Evolutionary conservation across 2,329 filamentous ascomycete genomes (phyloP).

Genomic region (Polychaeton citri): DNA sequence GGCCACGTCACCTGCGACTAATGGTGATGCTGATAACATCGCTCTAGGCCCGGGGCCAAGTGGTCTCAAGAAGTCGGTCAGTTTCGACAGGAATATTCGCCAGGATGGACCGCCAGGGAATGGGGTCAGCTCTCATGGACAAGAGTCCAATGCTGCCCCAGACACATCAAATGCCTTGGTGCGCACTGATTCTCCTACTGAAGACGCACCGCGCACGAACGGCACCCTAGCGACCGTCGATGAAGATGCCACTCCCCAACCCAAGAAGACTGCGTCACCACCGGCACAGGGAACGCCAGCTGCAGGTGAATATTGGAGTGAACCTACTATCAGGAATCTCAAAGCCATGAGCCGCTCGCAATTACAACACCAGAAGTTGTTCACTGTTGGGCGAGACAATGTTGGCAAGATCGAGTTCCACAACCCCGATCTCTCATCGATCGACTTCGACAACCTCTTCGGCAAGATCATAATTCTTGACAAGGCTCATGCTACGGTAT

Average conservation of each 20-base stretch:
- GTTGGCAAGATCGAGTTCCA: constrained; percentile 75
- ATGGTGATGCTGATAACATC: constrained; percentile 18
- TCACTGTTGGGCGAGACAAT: constrained; percentile 70
- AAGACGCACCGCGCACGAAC: not conserved
- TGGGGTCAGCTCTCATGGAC: no score
- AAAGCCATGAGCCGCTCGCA: constrained; percentile 67
- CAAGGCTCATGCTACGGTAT: constrained; percentile 75
- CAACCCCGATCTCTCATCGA: constrained; percentile 65
- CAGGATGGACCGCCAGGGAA: not conserved
- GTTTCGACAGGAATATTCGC: constrained; percentile 41
- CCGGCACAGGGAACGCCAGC: not conserved
- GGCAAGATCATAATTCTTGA: constrained; percentile 63
- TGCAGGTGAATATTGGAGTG: constrained; percentile 77
- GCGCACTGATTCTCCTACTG: constrained; percentile 10
- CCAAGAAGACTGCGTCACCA: constrained; percentile 2
- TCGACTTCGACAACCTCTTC: constrained; percentile 69
- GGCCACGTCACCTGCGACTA: constrained; percentile 7
- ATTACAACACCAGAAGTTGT: constrained; percentile 57
- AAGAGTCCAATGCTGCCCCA: constrained; percentile 20
- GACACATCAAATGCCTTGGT: constrained; percentile 14
- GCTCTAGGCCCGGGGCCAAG: constrained; percentile 32
- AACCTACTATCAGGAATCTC: constrained; percentile 61
- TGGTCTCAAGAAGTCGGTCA: constrained; percentile 64
- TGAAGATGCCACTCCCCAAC: not conserved
- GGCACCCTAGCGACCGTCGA: not conserved